Evolutionary conservation across 192 early-diverging fungal species (phyloP).

Genomic region (Backusella macrospora): DNA sequence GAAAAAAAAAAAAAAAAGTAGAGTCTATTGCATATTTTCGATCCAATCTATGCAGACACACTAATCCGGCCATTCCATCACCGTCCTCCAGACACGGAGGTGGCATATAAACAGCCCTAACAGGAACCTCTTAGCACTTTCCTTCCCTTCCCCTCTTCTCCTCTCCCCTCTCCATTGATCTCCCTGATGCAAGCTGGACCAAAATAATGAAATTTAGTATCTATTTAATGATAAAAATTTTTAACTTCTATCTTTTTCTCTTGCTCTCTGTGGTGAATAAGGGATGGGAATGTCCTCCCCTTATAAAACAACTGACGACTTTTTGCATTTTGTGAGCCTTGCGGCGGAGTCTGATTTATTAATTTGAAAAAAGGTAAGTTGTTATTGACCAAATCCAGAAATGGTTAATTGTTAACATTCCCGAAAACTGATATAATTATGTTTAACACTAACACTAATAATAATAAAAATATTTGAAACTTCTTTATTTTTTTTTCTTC

Average conservation of each 20-base stretch:
- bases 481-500: background rate
- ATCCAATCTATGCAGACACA: slow-evolving; percentile 21
- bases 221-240: slow-evolving; percentile 11
- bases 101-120: slow-evolving; percentile 21
- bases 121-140: background rate
- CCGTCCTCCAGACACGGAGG: slow-evolving; percentile 18
- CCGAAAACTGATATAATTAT: slow-evolving; percentile 7
- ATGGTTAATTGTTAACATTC: slow-evolving; percentile 17
- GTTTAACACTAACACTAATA: slow-evolving; percentile 3
- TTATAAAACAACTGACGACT: background rate
- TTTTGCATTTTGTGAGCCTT: too few relatives aligned
- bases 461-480: background rate
- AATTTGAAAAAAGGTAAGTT: slow-evolving; percentile 9
- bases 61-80: slow-evolving; percentile 27
- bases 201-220: slow-evolving; percentile 20
- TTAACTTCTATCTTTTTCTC: background rate
- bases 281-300: background rate
- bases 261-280: background rate
- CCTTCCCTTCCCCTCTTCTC: background rate
- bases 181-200: slow-evolving; percentile 17
- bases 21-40: slow-evolving; percentile 21
- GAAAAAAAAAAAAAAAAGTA: background rate
- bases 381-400: slow-evolving; percentile 11
- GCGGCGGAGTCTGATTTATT: background rate
- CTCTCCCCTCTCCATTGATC: slow-evolving; percentile 3